Conservation (phyloP, 2,329 filamentous ascomycete genomes). For the Exserohilum turcica region DNA sequence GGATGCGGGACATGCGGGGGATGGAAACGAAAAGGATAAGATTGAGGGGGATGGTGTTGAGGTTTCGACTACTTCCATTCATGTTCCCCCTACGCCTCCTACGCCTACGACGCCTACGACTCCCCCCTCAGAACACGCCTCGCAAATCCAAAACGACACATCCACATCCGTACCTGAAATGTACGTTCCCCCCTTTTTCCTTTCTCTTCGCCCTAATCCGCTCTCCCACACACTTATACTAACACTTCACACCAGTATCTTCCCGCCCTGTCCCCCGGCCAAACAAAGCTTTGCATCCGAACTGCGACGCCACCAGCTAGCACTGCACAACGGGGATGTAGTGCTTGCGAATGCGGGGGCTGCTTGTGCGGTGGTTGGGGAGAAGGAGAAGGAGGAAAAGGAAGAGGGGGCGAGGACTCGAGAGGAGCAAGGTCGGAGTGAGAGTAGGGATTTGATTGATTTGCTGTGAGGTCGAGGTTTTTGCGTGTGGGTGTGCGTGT, state of each 20-base stretch:
- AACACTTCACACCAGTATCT: no score
- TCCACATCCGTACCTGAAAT: no score
- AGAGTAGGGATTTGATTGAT: neutral
- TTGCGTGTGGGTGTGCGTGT: neutral
- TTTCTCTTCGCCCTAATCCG: no score
- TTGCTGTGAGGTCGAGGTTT: neutral
- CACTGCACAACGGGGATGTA: conserved; percentile 16
- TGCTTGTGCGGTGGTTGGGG: neutral
- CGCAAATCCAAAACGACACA: no score
- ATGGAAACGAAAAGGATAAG: no score
- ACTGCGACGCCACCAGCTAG: conserved; percentile 4
- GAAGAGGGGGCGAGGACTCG: neutral
- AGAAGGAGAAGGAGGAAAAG: conserved; percentile 7
- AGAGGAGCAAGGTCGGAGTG: neutral
- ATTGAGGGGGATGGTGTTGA: no score
- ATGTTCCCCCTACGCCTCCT: neutral
- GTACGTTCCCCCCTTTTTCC: no score
- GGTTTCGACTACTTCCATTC: neutral
- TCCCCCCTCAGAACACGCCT: no score
- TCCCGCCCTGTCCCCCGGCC: no score
- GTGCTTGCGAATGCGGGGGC: conserved; percentile 15
- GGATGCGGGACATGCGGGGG: neutral
- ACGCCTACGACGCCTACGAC: no score
- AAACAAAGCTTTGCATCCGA: conserved; percentile 10
- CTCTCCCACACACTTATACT: no score